Base-by-base conservation (phyloP, 2,329 filamentous ascomycete species). In the Clonostachys rhizophaga region DNA sequence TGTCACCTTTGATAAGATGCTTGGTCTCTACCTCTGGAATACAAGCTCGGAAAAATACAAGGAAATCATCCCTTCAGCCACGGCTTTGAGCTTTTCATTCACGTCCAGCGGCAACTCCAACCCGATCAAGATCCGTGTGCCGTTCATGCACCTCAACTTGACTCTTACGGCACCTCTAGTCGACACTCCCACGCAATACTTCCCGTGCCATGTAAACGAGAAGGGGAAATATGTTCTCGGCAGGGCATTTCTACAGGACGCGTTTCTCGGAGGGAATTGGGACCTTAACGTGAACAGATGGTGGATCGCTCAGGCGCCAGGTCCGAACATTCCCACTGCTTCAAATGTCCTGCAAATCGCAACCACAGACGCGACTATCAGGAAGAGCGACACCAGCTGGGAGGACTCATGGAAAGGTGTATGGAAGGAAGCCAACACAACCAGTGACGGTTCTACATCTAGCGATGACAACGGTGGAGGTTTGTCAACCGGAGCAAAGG, bases 171-270 rank as follows among this genome's bases (percentile, higher is more conserved):
- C 53, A 1, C 68, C 69, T 0, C 55, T 73, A 3, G 58, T 62
- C 6, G 54, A 59, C 3, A 51, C 30, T 4, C 55, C 64, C 5
- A 58, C 53, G 13, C 64, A 59, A 36, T 74, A 73, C 52, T 73
- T 76, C 48, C 72, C 70, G 2, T 75, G 71, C 49, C 59, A 60
- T 17, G 59, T 61, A 0, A 59, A 57, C 6, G 51, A 50, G 3
- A 44, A 49, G 2, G 46, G 47, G 0, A 18, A 41, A 6, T 67
- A 65, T 49, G 57, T 56, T 3, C 63, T 75, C 3, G 72, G 73
- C 1, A 64, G 70, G 16, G 67, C 69, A 1, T 75, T 74, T 50
- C 57, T 75, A 2, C 72, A 76, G 50, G 71, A 72, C 30, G 69
- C 72, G 5, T 75, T 75, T 40, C 47, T 74, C 0, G 70, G 65